Evolutionary conservation across 345 rosid species (phyloP), one percentile per base, ranked within the genome.

Genomic region (Acer saccharum): DNA sequence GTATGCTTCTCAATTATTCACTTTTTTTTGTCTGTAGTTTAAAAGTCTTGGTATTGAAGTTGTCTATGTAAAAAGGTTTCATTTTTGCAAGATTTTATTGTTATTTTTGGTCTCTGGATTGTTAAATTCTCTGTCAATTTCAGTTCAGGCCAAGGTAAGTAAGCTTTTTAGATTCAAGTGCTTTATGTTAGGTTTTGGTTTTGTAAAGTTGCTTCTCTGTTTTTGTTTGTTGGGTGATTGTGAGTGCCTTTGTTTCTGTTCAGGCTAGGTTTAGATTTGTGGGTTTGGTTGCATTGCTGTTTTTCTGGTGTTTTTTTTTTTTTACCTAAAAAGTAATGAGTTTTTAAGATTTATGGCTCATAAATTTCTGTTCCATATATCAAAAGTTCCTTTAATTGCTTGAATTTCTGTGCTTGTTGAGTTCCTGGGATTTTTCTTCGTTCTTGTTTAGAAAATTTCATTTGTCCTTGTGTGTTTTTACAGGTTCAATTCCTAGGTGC

Each of bases 401-500:
- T 12, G 6, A 66, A 13, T 52, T 66, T 67, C 39, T 68, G 21
- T 17, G 39, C 25, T 48, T 66, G 2, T 46, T 76, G 48, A 60
- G 58, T 29, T 4, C 7, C 29, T 67, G 43, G 18, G 43, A 23
- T 39, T 79, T 27, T 43, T 21, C 71, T 69, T 39, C 20, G 6
- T 6, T 65, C 16, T 29, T 16, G 41, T 41, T 66, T 64, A 7
- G 66, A 11, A 72, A 21, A 25, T 55, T 68, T 73, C 55, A 72
- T 77, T 39, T 62, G 16, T 82, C 69, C n/a, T 78, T 82, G 75
- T 80, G 69, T 70, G 75, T 72, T 78, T 73, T 71, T 63, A 20
- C 84, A 87, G 92, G 85, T 82, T 67, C 63, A 58, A 27, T 54
- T 74, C 72, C 58, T 73, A 20, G 73, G 75, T 52, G 39, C 58